A percentile compares a stretch with the other conserved stretches of the same genome.
These are phyloP conservation scores for Apiospora arundinis DNA, from an alignment of 2,329 filamentous ascomycete species.

Conservation along the genomic window DNA sequence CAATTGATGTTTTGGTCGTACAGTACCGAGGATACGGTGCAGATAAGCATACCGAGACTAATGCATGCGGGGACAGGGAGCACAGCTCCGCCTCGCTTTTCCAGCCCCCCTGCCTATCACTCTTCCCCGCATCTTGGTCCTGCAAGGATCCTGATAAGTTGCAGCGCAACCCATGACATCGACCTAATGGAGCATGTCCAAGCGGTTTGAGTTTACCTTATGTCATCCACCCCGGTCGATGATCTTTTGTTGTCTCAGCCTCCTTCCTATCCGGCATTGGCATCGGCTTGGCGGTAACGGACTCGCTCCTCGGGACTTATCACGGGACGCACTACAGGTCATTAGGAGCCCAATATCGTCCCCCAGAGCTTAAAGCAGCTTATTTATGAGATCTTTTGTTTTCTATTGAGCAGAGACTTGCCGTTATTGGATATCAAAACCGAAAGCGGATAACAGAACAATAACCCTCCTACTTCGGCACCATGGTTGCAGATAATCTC, in stretches of 20 bases:
- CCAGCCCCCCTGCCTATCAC: not conserved
- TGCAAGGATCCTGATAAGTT: not conserved
- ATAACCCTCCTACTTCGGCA: too few relatives aligned
- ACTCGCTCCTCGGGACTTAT: not conserved
- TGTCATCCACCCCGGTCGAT: not conserved
- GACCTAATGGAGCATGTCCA: not conserved
- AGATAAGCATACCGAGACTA: not conserved
- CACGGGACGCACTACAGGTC: too few relatives aligned
- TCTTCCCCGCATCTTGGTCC: not conserved
- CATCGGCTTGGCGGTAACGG: not conserved
- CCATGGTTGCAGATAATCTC: not conserved
- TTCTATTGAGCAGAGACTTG: too few relatives aligned
- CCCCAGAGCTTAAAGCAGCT: too few relatives aligned
- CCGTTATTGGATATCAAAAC: not conserved
- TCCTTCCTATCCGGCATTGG: not conserved
- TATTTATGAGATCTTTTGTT: too few relatives aligned
- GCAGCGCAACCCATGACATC: not conserved
- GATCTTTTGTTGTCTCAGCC: not conserved
- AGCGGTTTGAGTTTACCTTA: not conserved
- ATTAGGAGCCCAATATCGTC: too few relatives aligned
- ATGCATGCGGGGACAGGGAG: not conserved
- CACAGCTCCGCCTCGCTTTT: not conserved
- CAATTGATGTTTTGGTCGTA: not conserved
- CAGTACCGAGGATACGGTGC: slow-evolving; percentile 2
- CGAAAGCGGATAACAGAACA: too few relatives aligned